Base-by-base conservation (phyloP, 352 stramenopile species). In the Albugo candida region DNA sequence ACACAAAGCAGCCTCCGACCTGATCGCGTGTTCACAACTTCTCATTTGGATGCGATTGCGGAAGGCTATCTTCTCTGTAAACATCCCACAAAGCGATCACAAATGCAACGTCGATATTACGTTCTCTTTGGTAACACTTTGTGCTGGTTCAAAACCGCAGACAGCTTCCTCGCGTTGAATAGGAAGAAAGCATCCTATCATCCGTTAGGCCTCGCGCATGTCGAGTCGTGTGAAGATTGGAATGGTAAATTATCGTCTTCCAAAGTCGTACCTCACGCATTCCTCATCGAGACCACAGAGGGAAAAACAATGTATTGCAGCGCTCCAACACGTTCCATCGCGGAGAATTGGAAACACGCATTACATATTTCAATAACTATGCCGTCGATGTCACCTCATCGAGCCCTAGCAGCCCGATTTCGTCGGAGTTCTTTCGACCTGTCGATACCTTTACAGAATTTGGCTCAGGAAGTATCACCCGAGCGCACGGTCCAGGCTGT, bases 51-150 rank as follows among this genome's bases (percentile, higher is more conserved):
- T 17, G 63, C 75, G 5, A 49, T 87, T 4, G 72, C 61, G 0
- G 70, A 85, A 48, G 72, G 75, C 3, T 87, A 87, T 44, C 52
- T 87, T 31, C 59, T 82, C 0, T 76, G 65, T 27, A 79, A 81
- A 47, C 70, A 83, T 27, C 69, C 67, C 13, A 61, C 60, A 21
- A 18, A 48, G 11, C 67, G 74, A 10, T 63, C 62, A 5, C 62
- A 61, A 13, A 82, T 83, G 68, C 75, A 85, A 31, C 70, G 72
- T 1, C 66, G 70, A 21, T 87, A 87, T 60, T 85, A 80, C 50
- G 72, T 87, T 12, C 55, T 87, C 13, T 76, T 64, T 11, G 75
- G 75, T 13, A 85, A 80, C 47, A 85, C 75, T 13, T 51, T 87
- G 1, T 85, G 75, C 57, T 87, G 75, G 71, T 87, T 83, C 55